phyloP scores from a whole-genome alignment of 2,329 filamentous ascomycete genomes.

The Exophiala spinifera region DNA sequence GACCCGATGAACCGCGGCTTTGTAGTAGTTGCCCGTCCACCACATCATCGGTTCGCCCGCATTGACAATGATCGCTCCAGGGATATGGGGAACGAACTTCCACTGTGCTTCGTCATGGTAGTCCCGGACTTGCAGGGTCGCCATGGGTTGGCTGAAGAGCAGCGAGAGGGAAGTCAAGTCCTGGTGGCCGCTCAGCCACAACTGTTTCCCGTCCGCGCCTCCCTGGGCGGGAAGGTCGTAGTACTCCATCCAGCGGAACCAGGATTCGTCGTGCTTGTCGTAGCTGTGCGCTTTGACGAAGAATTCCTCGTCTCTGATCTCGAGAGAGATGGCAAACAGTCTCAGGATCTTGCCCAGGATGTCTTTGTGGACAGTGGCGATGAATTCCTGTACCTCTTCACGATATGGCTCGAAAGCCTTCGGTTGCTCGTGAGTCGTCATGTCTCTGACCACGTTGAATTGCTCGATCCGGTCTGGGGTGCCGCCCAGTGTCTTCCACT shows the following conservation, averaged over 20 bases:
- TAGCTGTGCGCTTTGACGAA: slow-evolving; percentile 57
- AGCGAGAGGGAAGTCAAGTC: slow-evolving; percentile 57
- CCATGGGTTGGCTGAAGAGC: slow-evolving; percentile 58
- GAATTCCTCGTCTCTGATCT: slow-evolving; percentile 58
- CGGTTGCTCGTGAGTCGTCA: slow-evolving; percentile 9
- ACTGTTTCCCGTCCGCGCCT: slow-evolving; percentile 44
- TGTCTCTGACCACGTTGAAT: slow-evolving; percentile 13
- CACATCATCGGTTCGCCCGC: slow-evolving; percentile 50
- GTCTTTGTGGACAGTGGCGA: slow-evolving; percentile 28
- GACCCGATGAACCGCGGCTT: slow-evolving; percentile 13
- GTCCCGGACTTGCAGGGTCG: slow-evolving; percentile 53
- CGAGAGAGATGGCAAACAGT: slow-evolving; percentile 60
- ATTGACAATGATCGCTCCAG: slow-evolving; percentile 53
- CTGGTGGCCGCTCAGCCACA: slow-evolving; percentile 53
- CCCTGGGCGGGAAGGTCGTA: slow-evolving; percentile 42
- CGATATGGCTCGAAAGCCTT: slow-evolving; percentile 41
- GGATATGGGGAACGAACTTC: slow-evolving; percentile 51
- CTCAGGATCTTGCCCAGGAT: slow-evolving; percentile 45
- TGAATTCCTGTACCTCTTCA: slow-evolving; percentile 57
- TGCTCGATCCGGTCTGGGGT: slow-evolving; percentile 9
- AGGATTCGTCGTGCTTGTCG: slow-evolving; percentile 57
- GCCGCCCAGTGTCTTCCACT: slow-evolving; percentile 26
- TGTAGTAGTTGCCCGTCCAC: slow-evolving; percentile 46
- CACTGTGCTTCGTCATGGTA: slow-evolving; percentile 45
- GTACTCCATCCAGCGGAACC: slow-evolving; percentile 63